phyloP scores from a whole-genome alignment of 257 asterid species.

The Przewalskia tangutica region DNA sequence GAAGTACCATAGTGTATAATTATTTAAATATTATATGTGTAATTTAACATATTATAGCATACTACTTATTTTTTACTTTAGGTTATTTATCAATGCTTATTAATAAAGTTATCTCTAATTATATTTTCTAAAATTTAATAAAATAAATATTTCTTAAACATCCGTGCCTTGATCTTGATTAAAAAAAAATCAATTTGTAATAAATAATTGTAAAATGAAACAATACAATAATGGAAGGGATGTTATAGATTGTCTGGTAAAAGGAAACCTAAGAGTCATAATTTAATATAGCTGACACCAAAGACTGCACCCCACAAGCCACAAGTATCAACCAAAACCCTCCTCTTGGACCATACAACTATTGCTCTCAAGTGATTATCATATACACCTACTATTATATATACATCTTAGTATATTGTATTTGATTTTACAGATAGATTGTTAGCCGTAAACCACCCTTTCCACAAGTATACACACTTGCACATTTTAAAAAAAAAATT shows the following conservation, averaged over 20 bases:
- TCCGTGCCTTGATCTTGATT: not conserved
- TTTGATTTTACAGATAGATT: conserved; percentile 32
- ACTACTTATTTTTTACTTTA: not conserved
- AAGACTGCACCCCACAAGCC: conserved; percentile 20
- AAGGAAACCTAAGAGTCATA: not conserved
- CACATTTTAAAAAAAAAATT: not conserved
- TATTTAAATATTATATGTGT: no score
- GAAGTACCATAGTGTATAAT: no score
- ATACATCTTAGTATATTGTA: not conserved
- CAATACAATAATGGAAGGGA: not conserved
- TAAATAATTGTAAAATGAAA: not conserved
- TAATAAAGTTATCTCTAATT: no score
- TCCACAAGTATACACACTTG: not conserved
- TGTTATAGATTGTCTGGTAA: not conserved
- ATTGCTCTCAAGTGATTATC: conserved; percentile 11
- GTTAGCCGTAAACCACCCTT: conserved; percentile 2
- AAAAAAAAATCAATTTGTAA: not conserved
- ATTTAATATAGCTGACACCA: conserved; percentile 29
- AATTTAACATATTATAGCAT: not conserved
- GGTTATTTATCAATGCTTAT: not conserved
- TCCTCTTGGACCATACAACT: conserved; percentile 29
- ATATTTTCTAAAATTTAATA: not conserved
- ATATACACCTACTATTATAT: not conserved
- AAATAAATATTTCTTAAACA: no score
- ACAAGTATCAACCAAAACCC: conserved; percentile 1